A percentile compares a stretch with the other conserved stretches of the same genome.
These are phyloP conservation scores for Blastomyces emzantsi DNA, from an alignment of 2,329 filamentous ascomycete genomes.

Conservation along the genomic window DNA sequence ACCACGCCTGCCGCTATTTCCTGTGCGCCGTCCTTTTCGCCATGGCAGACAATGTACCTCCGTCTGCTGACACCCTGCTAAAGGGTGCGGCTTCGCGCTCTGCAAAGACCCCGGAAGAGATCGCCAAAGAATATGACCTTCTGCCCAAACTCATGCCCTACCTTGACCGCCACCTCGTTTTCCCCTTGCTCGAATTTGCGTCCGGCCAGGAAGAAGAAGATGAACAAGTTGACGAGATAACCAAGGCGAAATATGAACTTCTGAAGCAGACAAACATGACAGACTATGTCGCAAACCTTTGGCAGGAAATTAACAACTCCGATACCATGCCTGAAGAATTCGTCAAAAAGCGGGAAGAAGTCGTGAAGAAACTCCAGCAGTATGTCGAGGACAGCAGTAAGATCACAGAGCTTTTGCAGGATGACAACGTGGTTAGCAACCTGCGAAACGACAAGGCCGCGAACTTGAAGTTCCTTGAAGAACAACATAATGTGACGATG, in stretches of 20 bases:
- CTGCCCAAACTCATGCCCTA: slow-evolving; percentile 82
- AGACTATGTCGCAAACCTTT: slow-evolving; percentile 88
- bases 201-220: slow-evolving; percentile 72
- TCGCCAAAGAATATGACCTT: slow-evolving; percentile 66
- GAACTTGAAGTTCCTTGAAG: slow-evolving; percentile 97
- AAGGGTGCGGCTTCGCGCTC: slow-evolving; percentile 42
- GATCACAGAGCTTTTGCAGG: slow-evolving; percentile 75
- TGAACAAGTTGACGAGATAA: slow-evolving; percentile 56
- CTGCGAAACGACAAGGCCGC: slow-evolving; percentile 94
- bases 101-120: slow-evolving; percentile 39
- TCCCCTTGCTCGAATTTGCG: slow-evolving; percentile 89
- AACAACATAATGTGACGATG: slow-evolving; percentile 85
- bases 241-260: slow-evolving; percentile 82
- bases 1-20: slow-evolving; percentile 11
- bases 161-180: slow-evolving; percentile 93
- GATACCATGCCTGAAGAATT: slow-evolving; percentile 75
- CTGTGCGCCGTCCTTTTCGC: slow-evolving; percentile 21
- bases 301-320: slow-evolving; percentile 78
- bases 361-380: slow-evolving; percentile 70
- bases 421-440: slow-evolving; percentile 83
- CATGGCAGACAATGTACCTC: slow-evolving; percentile 46
- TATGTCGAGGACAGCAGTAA: slow-evolving; percentile 81
- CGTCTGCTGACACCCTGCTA: slow-evolving; percentile 42
- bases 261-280: slow-evolving; percentile 98
- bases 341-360: slow-evolving; percentile 78